Percentiles rank a stretch among this genome's conserved stretches.
phyloP scores from a whole-genome alignment of 441 rosid species.

The Arabidopsis lyrata region DNA sequence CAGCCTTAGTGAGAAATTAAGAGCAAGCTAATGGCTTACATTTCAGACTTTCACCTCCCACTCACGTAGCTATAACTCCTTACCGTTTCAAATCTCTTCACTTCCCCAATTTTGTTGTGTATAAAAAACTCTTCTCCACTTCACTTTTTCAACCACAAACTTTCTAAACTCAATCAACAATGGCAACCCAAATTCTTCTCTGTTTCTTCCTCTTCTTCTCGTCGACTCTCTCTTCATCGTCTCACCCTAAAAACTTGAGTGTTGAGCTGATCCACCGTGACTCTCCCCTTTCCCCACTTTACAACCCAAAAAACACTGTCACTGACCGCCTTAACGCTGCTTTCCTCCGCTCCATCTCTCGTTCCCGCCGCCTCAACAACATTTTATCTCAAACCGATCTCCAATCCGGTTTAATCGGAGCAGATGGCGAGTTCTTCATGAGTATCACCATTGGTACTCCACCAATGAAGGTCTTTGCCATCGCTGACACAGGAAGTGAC shows the following conservation, averaged over 20 bases:
- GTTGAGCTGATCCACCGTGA: slow-evolving; percentile 64
- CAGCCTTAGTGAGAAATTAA: slow-evolving; percentile 21
- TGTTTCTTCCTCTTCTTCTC: slow-evolving; percentile 25
- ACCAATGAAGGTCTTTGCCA: slow-evolving; percentile 43
- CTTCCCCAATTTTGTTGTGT: slow-evolving; percentile 1
- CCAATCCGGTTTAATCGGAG: slow-evolving; percentile 46
- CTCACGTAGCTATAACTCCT: slow-evolving; percentile 29
- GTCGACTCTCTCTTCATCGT: slow-evolving; percentile 19
- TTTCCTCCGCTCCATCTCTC: slow-evolving; percentile 58
- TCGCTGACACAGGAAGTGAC: slow-evolving; percentile 74
- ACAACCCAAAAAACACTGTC: slow-evolving; percentile 47
- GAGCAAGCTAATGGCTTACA: slow-evolving; percentile 29
- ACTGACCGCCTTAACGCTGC: slow-evolving; percentile 50
- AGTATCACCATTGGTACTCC: slow-evolving; percentile 62
- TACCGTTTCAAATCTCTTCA: slow-evolving; percentile 37
- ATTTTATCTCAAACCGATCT: slow-evolving; percentile 29
- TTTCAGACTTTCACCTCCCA: slow-evolving; percentile 16
- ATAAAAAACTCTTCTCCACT: slow-evolving; percentile 27
- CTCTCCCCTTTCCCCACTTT: slow-evolving; percentile 63
- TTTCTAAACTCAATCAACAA: slow-evolving; percentile 2
- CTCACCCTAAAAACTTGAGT: slow-evolving; percentile 38
- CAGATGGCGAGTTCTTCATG: slow-evolving; percentile 60
- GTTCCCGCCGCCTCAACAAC: slow-evolving; percentile 43
- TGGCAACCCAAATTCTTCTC: slow-evolving; percentile 15
- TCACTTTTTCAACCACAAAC: slow-evolving; percentile 4